These are phyloP conservation scores for Saturnispora sanitii DNA, from an alignment of 805 yeast species.

Conservation along the genomic window DNA sequence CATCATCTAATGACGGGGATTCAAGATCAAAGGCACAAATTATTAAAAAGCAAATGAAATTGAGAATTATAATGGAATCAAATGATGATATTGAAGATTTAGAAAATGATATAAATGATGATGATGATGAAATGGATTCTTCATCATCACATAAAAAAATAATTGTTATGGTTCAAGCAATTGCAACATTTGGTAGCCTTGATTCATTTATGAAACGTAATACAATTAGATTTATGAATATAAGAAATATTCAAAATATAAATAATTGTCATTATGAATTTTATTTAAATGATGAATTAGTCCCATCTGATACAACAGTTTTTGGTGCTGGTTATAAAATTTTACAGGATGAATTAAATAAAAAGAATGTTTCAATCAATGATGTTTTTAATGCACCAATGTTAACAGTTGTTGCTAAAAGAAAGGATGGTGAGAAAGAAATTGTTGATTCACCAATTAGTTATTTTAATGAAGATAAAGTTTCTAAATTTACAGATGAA, in stretches of 20 bases:
- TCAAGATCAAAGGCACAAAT: slow-evolving; percentile 37
- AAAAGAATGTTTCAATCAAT: slow-evolving; percentile 33
- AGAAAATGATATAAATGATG: too few relatives aligned
- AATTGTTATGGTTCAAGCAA: slow-evolving; percentile 44
- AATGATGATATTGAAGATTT: background rate
- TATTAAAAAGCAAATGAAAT: slow-evolving; percentile 61
- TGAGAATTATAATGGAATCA: slow-evolving; percentile 35
- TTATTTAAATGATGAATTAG: slow-evolving; percentile 41
- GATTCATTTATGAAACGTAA: slow-evolving; percentile 38
- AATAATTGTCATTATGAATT: slow-evolving; percentile 42
- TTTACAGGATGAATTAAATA: slow-evolving; percentile 30
- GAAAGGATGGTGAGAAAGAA: slow-evolving; percentile 18
- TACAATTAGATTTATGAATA: slow-evolving; percentile 24
- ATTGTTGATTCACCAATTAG: slow-evolving; percentile 22
- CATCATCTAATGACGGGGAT: slow-evolving; percentile 10
- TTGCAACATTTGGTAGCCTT: slow-evolving; percentile 48
- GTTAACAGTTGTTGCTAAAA: slow-evolving; percentile 42
- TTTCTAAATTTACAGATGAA: slow-evolving; percentile 26
- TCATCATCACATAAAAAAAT: slow-evolving; percentile 21
- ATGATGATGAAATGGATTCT: background rate
- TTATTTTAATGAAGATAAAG: slow-evolving; percentile 22
- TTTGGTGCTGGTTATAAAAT: slow-evolving; percentile 63
- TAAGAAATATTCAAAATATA: slow-evolving; percentile 12
- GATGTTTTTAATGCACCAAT: slow-evolving; percentile 46
- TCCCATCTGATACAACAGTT: slow-evolving; percentile 60